Conservation (phyloP, 2,329 filamentous ascomycete species). For the Calonectria hawksworthii region DNA sequence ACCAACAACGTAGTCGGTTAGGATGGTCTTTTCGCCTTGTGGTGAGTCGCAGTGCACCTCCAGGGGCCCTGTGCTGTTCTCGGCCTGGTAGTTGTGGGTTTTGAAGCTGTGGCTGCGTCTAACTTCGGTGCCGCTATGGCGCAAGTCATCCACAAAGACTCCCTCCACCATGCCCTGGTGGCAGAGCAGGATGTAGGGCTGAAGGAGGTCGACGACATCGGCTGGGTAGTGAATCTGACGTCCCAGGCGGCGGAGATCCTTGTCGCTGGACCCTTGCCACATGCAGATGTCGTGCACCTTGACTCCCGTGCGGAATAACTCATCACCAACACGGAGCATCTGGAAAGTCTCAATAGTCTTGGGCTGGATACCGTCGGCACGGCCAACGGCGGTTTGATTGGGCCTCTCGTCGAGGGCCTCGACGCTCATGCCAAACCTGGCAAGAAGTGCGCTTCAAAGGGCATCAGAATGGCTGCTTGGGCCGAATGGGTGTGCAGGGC, state of each 20-base stretch:
- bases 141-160: constrained; percentile 76
- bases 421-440: constrained; percentile 68
- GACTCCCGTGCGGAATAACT: constrained; percentile 74
- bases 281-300: constrained; percentile 81
- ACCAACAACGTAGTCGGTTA: constrained; percentile 75
- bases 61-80: constrained; percentile 50
- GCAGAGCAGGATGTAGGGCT: constrained; percentile 68
- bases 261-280: constrained; percentile 68
- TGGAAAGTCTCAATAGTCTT: constrained; percentile 83
- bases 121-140: constrained; percentile 72
- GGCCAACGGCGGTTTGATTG: constrained; percentile 75
- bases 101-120: constrained; percentile 74
- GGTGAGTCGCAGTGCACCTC: constrained; percentile 63
- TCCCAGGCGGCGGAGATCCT: constrained; percentile 69
- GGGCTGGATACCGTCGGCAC: constrained; percentile 80
- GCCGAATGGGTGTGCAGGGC: neutral
- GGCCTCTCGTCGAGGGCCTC: constrained; percentile 76
- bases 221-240: constrained; percentile 78
- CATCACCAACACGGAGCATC: constrained; percentile 77
- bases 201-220: constrained; percentile 64
- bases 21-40: constrained; percentile 63
- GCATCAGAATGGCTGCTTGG: neutral
- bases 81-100: constrained; percentile 60
- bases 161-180: constrained; percentile 84
- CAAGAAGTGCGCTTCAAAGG: constrained; percentile 20